Base-by-base conservation (phyloP, 2,329 filamentous ascomycete species). In the Ophiostoma sp. region DNA sequence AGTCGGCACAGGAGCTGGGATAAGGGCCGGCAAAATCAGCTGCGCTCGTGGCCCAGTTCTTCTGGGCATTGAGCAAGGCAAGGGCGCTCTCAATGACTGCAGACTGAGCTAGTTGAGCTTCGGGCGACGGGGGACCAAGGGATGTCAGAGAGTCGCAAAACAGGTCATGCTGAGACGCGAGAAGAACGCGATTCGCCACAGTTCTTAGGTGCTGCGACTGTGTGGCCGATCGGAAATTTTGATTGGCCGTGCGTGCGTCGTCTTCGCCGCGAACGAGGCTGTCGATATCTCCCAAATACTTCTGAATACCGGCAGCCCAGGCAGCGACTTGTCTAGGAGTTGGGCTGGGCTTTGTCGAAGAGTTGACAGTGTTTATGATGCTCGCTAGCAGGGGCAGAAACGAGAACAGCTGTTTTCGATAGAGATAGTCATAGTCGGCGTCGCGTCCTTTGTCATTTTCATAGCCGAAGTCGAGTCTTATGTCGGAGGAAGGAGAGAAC, bases 281-380 rank as follows among this genome's bases (percentile, higher is more conserved):
- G 45, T 38, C 11, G 55, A 60, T 12, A 16, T 73, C 70, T n/a
- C 60, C 69, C 3, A 75, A 67, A 5, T 69, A 66, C 4, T 67
- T 68, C 7, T 65, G 67, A 9, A 74, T 55, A 12, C 77, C 69
- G 66, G 75, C 68, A 71, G 81, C 74, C 78, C 79, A 83, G n/a
- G 77, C 78, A 2, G 80, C 71, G 0, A 77, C 76, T 3, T 74
- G 79, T 4, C 77, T 75, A 66, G 79, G 80, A 52, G 79, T 73
- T 38, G 75, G 68, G 2, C 70, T 69, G 41, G 75, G 69, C 63
- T 73, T 64, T 0, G 70, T 68, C 0, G 73, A 70, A 0, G 74
- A 72, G 69, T 75, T 76, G 40, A 71, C 71, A 0, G 68, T 64
- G 45, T 71, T 71, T 45, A 73, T 68, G 9, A 75, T 68, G 16